phyloP scores from a whole-genome alignment of 306 rosid species.

The Bauhinia variegata region DNA sequence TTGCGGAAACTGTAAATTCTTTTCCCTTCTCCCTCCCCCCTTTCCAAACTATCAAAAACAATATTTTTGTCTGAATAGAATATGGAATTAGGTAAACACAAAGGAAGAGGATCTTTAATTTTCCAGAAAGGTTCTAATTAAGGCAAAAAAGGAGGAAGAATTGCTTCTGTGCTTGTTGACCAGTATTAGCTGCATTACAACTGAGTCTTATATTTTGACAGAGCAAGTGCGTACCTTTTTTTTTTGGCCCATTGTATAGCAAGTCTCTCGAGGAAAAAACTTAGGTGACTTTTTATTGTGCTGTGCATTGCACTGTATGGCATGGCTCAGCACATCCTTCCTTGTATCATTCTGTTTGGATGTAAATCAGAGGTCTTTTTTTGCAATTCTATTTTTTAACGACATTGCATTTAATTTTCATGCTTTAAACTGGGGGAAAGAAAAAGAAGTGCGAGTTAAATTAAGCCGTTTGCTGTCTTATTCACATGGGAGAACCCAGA shows the following conservation, averaged over 20 bases:
- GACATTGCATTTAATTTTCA: too few species aligned
- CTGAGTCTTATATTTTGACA: conserved; percentile 11
- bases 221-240: conserved; percentile 27
- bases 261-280: too few species aligned
- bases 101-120: conserved; percentile 31
- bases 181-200: conserved; percentile 32
- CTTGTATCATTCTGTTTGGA: too few species aligned
- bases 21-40: conserved; percentile 36
- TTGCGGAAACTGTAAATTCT: conserved; percentile 52
- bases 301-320: too few species aligned
- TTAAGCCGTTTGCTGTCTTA: too few species aligned
- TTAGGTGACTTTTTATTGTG: too few species aligned
- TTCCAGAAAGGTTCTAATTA: conserved; percentile 28
- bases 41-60: conserved; percentile 7
- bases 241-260: conserved; percentile 35
- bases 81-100: conserved; percentile 35
- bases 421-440: too few species aligned
- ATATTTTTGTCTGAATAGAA: conserved; percentile 41
- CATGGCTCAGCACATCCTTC: too few species aligned
- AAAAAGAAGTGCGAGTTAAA: too few species aligned
- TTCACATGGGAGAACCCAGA: too few species aligned
- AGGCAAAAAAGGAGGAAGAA: conserved; percentile 22
- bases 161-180: conserved; percentile 22
- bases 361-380: too few species aligned
- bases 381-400: too few species aligned